Conservation (phyloP, 257 asterid genomes). For the Lithospermum erythrorhizon region DNA sequence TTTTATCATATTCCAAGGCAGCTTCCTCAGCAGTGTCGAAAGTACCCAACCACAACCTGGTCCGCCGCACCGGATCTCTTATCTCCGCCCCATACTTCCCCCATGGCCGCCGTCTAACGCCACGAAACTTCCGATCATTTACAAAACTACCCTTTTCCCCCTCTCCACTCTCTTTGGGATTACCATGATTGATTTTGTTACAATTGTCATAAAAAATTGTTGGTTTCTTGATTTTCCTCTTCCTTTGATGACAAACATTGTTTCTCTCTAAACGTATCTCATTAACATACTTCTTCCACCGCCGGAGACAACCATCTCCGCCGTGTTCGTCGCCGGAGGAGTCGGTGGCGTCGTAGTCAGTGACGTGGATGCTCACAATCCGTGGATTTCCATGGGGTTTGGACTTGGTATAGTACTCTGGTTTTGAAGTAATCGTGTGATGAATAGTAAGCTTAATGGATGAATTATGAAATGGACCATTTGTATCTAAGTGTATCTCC, state of each 20-base stretch:
- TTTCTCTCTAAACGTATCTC: slow-evolving; percentile 37
- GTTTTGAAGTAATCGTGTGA: slow-evolving; percentile 19
- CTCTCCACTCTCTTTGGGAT: neutral
- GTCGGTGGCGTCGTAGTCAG: slow-evolving; percentile 73
- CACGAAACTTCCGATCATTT: slow-evolving; percentile 42
- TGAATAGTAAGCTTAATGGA: slow-evolving; percentile 20
- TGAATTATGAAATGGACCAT: slow-evolving; percentile 5
- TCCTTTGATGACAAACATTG: neutral
- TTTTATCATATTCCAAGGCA: slow-evolving; percentile 53
- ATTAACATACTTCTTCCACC: slow-evolving; percentile 28
- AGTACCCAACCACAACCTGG: slow-evolving; percentile 68
- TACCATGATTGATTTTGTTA: no score
- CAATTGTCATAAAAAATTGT: neutral
- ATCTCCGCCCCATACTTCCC: slow-evolving; percentile 91
- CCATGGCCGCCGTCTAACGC: slow-evolving; percentile 78
- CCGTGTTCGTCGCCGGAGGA: slow-evolving; percentile 40
- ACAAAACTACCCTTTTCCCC: neutral
- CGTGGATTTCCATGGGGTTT: slow-evolving; percentile 18
- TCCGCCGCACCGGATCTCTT: slow-evolving; percentile 41
- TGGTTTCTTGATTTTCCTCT: slow-evolving; percentile 2
- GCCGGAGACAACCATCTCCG: slow-evolving; percentile 2
- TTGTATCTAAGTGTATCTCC: neutral
- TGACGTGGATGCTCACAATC: slow-evolving; percentile 38
- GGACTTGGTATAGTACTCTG: neutral
- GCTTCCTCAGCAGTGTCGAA: slow-evolving; percentile 73